Base-by-base conservation (phyloP, 176 grass and related monocot species). In the Triticum dicoccoides region DNA sequence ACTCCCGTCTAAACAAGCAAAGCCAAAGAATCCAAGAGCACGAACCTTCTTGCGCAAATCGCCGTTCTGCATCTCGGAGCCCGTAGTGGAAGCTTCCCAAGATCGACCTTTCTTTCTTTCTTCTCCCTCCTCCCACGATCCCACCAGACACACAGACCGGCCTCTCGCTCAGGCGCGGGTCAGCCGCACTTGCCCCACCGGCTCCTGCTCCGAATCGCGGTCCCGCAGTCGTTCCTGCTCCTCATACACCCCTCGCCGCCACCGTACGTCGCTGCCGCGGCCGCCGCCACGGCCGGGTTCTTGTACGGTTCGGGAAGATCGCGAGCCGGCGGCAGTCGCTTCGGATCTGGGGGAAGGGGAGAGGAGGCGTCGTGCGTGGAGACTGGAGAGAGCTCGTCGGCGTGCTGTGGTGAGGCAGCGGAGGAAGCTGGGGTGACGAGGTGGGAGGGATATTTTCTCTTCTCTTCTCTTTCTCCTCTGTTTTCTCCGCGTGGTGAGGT, bases 181-280 rank as follows among this genome's bases (percentile, higher is more conserved):
- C 81, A 87, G 76, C 76, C 76, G 85, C 89, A 91, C 86, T 87
- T 81, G 32, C 81, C 89, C 89, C 89, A 87, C 69, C 81, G 35
- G 61, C 81, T 87, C 81, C 89, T 68, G 42, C 85, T 80, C 68
- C 76, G 81, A 25, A 87, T 87, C 81, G 69, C 89, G 14, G 84
- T 5, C 69, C 80, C 71, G 37, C 80, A 80, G 33, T 73, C 80
- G 67, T 74, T 54, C 59, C 65, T 80, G 42, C 61, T 39, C 71
- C 86, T 79, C 80, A 83, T 79, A 39, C 81, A 84, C 81, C 47
- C 61, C 33, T 76, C 69, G 61, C 80, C 81, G 62, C 71, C 11
- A 35, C 47, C 45, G 34, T 23, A 38, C 34, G 80, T 61, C 11
- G 37, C 34, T 54, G 69, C 79, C 86, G 61, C 41, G 61, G 86